Evolutionary conservation across 306 rosid species (phyloP).

Genomic region (Sechiopsis laciniata): DNA sequence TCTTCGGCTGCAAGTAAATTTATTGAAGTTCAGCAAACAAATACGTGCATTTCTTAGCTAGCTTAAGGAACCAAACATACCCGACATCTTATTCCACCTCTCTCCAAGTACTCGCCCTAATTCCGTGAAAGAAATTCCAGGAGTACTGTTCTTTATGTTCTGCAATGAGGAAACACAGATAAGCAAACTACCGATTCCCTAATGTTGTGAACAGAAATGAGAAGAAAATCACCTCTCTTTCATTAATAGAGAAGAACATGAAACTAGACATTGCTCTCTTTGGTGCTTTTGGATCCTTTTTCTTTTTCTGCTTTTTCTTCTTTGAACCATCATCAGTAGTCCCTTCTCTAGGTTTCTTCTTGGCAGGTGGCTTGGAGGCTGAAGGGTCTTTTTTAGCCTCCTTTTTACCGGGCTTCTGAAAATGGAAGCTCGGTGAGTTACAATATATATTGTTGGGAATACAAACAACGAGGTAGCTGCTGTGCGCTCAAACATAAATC

Average conservation of each 20-base stretch:
- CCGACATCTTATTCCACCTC: constrained; percentile 96
- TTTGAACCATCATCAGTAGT: constrained; percentile 64
- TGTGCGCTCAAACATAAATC: no score
- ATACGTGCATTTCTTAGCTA: not conserved
- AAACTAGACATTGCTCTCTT: constrained; percentile 91
- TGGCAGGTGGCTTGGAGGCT: constrained; percentile 77
- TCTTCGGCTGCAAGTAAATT: constrained; percentile 42
- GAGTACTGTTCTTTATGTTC: constrained; percentile 76
- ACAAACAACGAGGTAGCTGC: no score
- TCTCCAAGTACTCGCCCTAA: constrained; percentile 86
- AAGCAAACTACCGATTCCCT: constrained; percentile 12
- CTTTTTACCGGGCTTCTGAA: constrained; percentile 83
- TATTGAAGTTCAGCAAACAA: constrained; percentile 1
- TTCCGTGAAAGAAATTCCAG: constrained; percentile 82
- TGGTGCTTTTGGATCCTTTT: constrained; percentile 97
- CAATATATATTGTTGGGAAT: no score
- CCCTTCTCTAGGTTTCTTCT: constrained; percentile 65
- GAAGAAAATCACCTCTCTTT: constrained; percentile 70
- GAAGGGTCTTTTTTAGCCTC: constrained; percentile 61
- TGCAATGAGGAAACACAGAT: constrained; percentile 29
- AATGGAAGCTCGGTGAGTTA: constrained; percentile 25
- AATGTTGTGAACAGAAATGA: not conserved
- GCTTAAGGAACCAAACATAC: constrained; percentile 34
- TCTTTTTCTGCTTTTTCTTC: constrained; percentile 87
- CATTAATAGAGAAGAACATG: constrained; percentile 94